These are phyloP conservation scores for Geotrichum siamense DNA, from an alignment of 1,139 yeast genomes.

Conservation along the genomic window DNA sequence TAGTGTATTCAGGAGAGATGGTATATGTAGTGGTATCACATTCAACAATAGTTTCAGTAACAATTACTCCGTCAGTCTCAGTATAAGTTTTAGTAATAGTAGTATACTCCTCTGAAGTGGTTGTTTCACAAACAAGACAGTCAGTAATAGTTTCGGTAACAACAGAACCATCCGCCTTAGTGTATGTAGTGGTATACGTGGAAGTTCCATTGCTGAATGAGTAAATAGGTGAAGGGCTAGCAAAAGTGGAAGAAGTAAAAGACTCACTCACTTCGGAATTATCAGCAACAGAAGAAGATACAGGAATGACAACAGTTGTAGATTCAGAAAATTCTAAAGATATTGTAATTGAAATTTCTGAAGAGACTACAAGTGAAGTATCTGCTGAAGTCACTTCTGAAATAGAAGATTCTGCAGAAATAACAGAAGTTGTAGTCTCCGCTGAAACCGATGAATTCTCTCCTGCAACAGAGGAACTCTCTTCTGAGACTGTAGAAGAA, in stretches of 20 bases:
- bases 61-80: neutral
- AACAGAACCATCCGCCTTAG: neutral
- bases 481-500: no score
- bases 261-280: neutral
- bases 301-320: neutral
- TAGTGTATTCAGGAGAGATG: neutral
- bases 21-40: no score
- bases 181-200: neutral
- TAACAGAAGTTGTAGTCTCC: no score
- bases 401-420: no score
- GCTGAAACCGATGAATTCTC: no score
- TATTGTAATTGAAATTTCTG: neutral
- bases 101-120: neutral
- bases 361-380: no score
- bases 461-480: no score
- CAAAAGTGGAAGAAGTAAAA: neutral
- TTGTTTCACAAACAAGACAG: neutral
- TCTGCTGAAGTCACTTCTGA: neutral
- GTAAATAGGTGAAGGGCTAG: neutral
- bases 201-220: neutral
- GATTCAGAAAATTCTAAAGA: no score
- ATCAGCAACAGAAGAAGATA: constrained; percentile 2
- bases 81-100: constrained; percentile 3
- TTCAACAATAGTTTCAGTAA: no score
- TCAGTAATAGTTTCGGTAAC: neutral